Conservation (phyloP, 495 filamentous ascomycete species). For the Aspergillus diversus region DNA sequence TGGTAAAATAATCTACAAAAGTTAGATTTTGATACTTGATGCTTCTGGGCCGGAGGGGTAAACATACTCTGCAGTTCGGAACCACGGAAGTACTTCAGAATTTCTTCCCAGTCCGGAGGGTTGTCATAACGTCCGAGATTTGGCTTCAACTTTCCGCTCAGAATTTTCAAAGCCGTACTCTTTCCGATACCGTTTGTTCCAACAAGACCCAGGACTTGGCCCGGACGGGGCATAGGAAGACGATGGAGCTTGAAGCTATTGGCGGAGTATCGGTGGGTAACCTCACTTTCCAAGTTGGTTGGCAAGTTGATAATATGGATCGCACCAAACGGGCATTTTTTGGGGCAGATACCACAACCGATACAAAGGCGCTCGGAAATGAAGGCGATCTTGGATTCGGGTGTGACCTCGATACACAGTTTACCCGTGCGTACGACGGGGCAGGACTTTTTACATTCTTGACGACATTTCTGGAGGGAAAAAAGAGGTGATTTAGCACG, state of each 20-base stretch:
- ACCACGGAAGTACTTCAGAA: conserved; percentile 95
- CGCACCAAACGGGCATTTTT: conserved; percentile 98
- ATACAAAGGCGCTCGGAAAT: conserved; percentile 95
- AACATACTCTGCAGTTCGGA: conserved; percentile 91
- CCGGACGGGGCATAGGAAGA: conserved; percentile 91
- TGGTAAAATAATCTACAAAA: conserved; percentile 89
- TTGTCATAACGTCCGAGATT: conserved; percentile 95
- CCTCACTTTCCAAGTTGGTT: conserved; percentile 95
- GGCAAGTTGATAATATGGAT: conserved; percentile 99
- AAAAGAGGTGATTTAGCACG: conserved; percentile 1
- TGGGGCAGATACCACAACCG: conserved; percentile 98
- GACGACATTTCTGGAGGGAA: conserved; percentile 76
- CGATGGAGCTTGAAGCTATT: conserved; percentile 99
- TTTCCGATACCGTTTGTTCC: conserved; percentile 99
- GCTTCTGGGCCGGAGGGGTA: conserved; percentile 2
- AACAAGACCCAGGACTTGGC: conserved; percentile 95
- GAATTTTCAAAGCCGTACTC: conserved; percentile 96
- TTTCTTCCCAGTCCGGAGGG: conserved; percentile 98
- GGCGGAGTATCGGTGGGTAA: conserved; percentile 97
- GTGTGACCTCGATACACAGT: conserved; percentile 92
- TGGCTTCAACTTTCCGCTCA: conserved; percentile 97
- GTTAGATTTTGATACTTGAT: conserved; percentile 16
- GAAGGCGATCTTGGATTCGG: conserved; percentile 94
- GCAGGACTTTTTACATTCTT: conserved; percentile 99
- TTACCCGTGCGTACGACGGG: conserved; percentile 98